A percentile compares a stretch with the other conserved stretches of the same genome.
phyloP scores from a whole-genome alignment of 2,329 filamentous ascomycete species.

The Aspergillus piperis region DNA sequence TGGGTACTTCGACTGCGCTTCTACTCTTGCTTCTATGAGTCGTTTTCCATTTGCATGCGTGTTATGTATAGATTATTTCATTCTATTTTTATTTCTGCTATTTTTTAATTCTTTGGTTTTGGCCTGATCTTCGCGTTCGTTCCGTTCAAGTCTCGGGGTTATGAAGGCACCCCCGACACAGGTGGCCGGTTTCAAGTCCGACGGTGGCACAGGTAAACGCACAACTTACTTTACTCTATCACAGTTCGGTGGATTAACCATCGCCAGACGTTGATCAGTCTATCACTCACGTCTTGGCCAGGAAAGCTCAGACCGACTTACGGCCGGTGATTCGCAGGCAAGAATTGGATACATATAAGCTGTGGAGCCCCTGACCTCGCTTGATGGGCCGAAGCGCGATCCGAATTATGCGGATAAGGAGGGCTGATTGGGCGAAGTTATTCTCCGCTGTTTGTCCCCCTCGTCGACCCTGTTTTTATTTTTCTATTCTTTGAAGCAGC shows the following conservation, averaged over 20 bases:
- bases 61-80: not conserved
- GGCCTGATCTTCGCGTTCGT: not conserved
- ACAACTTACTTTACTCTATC: constrained; percentile 12
- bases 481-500: not conserved
- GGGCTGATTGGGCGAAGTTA: not conserved
- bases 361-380: constrained; percentile 14
- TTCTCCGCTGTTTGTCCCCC: constrained; percentile 2
- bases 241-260: constrained; percentile 15
- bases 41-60: not conserved
- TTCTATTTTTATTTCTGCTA: no score
- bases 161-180: not conserved
- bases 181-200: constrained; percentile 12
- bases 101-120: not conserved
- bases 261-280: constrained; percentile 15
- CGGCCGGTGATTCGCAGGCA: constrained; percentile 12
- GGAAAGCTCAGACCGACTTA: constrained; percentile 10
- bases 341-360: constrained; percentile 19
- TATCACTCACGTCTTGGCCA: constrained; percentile 18
- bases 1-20: not conserved
- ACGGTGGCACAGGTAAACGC: constrained; percentile 5
- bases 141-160: not conserved
- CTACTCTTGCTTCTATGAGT: no score
- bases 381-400: not conserved
- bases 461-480: not conserved
- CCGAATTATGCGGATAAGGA: not conserved